phyloP scores from a whole-genome alignment of 805 yeast species.

The Cephaloascus fragrans region DNA sequence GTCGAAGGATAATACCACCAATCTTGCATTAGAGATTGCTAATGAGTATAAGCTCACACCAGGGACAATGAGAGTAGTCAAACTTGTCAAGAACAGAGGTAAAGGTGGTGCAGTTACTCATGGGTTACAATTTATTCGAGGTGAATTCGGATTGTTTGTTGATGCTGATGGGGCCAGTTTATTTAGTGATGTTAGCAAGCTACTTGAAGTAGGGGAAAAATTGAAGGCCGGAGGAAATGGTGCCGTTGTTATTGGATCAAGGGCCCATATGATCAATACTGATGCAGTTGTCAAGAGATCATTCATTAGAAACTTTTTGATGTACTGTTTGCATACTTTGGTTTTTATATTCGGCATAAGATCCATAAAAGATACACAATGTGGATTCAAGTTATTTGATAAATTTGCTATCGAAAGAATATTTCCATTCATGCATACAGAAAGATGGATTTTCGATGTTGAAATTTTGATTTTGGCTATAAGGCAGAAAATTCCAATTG shows the following conservation, averaged over 20 bases:
- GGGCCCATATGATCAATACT: conserved; percentile 94
- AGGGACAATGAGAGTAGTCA: conserved; percentile 60
- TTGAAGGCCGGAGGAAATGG: conserved; percentile 19
- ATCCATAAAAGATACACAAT: conserved; percentile 85
- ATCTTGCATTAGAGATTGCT: conserved; percentile 59
- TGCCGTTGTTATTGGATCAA: conserved; percentile 77
- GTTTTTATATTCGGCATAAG: conserved; percentile 86
- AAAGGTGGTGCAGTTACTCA: conserved; percentile 97
- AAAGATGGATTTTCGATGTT: conserved; percentile 97
- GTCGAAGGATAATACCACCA: conserved; percentile 70
- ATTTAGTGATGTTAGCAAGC: conserved; percentile 55
- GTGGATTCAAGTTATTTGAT: conserved; percentile 93
- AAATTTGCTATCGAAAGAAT: conserved; percentile 52
- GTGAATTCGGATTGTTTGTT: conserved; percentile 72
- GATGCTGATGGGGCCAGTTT: conserved; percentile 97
- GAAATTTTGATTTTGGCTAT: conserved; percentile 79
- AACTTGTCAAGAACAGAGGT: conserved; percentile 71
- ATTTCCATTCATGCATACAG: conserved; percentile 90
- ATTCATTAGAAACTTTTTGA: conserved; percentile 76
- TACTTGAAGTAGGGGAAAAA: conserved; percentile 25
- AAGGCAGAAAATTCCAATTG: conserved; percentile 53
- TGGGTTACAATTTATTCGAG: conserved; percentile 71
- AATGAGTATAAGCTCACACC: conserved; percentile 38
- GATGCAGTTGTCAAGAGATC: conserved; percentile 96
- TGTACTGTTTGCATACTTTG: conserved; percentile 85